Evolutionary conservation across 1,139 yeast genomes (phyloP), one percentile per base, ranked within the genome.

Genomic region (Geotrichum siamense): DNA sequence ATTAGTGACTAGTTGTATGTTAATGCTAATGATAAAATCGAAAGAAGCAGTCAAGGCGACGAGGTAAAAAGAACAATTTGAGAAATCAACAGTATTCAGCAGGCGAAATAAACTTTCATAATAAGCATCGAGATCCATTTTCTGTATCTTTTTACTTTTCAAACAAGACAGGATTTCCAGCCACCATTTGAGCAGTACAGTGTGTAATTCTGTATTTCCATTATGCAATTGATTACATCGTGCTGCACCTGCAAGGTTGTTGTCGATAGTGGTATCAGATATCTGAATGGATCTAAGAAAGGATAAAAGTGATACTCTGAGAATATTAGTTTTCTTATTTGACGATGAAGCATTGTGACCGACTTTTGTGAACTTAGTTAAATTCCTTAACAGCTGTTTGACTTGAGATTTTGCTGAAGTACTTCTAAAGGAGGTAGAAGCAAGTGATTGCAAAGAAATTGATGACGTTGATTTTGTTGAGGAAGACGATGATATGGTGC

Each of bases 81-180:
- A 19, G 16, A 12, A 40, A 41, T 21, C 25, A 23, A 36, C 21
- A 19, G 15, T 30, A 26, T 30, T 23, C 12, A 29, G 28, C 13
- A 22, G 20, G 34, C 89, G 68, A 1, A 87, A 79, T 2, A 85
- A 67, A 42, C 85, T 79, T 58, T 85, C 95, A 46, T 81, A 65
- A 57, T 79, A 82, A 74, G 47, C 81, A 66, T 60, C 85, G 94
- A 2, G 72, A 59, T 9, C 69, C 66, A 1, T 75, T 61, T 2
- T 75, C 61, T 42, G 63, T 58, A 55, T 54, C 55, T 48, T 52
- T 52, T 21, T 53, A 50, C 28, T 62, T 60, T 12, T 59, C 44
- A 76, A 61, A 6, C 72, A 68, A 8, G 61, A 59, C 17, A 82
- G 60, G n/a, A 79, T 61, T 17, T 75, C 70, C 8, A 64, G 56